A percentile compares a stretch with the other conserved stretches of the same genome.
Evolutionary conservation across 139 green algal genomes (phyloP).

Genomic region (Chlorella sorokiniana): DNA sequence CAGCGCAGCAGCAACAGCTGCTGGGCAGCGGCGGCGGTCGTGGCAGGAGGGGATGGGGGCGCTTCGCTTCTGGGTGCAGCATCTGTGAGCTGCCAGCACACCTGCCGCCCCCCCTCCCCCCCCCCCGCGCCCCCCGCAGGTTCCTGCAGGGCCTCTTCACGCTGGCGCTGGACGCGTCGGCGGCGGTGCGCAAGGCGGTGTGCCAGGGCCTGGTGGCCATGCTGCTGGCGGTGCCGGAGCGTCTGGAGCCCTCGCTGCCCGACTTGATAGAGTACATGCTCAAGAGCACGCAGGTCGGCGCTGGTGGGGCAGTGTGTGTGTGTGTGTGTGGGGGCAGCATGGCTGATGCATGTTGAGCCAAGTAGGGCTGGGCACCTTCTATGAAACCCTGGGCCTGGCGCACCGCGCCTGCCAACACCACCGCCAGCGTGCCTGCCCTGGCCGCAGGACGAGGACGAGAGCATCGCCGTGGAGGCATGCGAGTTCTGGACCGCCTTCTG

Average conservation of each 20-base stretch:
- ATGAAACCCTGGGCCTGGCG: background rate
- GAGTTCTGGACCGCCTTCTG: conserved; percentile 95
- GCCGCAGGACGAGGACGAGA: conserved; percentile 68
- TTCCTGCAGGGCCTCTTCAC: conserved; percentile 87
- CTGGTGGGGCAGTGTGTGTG: too few relatives aligned
- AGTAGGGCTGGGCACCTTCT: background rate
- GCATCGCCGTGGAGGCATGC: conserved; percentile 91
- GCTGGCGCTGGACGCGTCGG: conserved; percentile 74
- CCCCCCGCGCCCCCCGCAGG: conserved; percentile 36
- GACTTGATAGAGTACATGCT: conserved; percentile 97
- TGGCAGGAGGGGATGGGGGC: background rate
- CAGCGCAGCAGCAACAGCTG: background rate
- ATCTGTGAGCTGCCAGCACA: background rate
- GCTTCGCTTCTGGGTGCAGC: background rate
- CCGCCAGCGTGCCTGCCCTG: background rate
- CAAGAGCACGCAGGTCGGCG: conserved; percentile 68
- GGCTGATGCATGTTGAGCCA: background rate
- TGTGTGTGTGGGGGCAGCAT: background rate
- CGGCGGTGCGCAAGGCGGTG: conserved; percentile 82
- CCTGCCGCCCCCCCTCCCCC: background rate
- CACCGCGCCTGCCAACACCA: too few relatives aligned
- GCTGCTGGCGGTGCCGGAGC: conserved; percentile 72
- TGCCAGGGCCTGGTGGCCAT: conserved; percentile 84
- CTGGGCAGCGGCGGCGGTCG: background rate
- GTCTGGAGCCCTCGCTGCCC: conserved; percentile 76